A percentile compares a stretch with the other conserved stretches of the same genome.
Conservation (phyloP, 805 yeast genomes). For the Candida tibetensis region DNA sequence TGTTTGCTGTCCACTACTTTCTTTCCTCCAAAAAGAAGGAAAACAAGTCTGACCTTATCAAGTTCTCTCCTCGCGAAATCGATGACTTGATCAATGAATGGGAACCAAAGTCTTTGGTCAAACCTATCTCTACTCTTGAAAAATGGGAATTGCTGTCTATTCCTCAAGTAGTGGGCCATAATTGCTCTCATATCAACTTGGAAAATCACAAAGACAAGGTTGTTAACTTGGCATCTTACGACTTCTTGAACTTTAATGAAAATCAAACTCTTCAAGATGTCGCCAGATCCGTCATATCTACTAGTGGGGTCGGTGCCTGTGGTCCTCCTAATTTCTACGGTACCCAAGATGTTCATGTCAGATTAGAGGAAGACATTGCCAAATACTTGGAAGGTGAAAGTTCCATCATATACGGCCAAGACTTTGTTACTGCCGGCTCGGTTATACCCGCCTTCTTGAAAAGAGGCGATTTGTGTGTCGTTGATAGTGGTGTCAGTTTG, state of each 20-base stretch:
- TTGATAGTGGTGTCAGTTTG: slow-evolving; percentile 73
- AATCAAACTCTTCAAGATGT: slow-evolving; percentile 45
- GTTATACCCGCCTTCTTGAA: slow-evolving; percentile 92
- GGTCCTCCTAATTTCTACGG: slow-evolving; percentile 99
- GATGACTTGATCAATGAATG: slow-evolving; percentile 86
- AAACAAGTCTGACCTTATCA: slow-evolving; percentile 67
- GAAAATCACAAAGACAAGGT: slow-evolving; percentile 31
- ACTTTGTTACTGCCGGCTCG: slow-evolving; percentile 79
- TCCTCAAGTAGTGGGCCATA: slow-evolving; percentile 61
- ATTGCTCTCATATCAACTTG: slow-evolving; percentile 39
- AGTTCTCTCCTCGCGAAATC: slow-evolving; percentile 58
- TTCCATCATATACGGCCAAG: slow-evolving; percentile 90
- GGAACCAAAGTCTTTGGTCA: slow-evolving; percentile 84
- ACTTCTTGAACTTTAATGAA: slow-evolving; percentile 63
- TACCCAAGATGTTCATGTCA: slow-evolving; percentile 84
- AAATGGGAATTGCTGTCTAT: slow-evolving; percentile 60
- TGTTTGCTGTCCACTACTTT: slow-evolving; percentile 84
- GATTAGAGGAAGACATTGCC: slow-evolving; percentile 73
- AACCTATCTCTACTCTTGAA: slow-evolving; percentile 49
- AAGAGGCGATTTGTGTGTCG: slow-evolving; percentile 90
- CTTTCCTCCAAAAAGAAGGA: slow-evolving; percentile 73
- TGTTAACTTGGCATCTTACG: slow-evolving; percentile 67
- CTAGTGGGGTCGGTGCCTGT: slow-evolving; percentile 95
- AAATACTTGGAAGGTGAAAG: slow-evolving; percentile 72
- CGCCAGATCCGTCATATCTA: slow-evolving; percentile 57